Evolutionary conservation across 1,139 yeast genomes (phyloP), one percentile per base, ranked within the genome.

Genomic region (Debaryomyces coudertii): DNA sequence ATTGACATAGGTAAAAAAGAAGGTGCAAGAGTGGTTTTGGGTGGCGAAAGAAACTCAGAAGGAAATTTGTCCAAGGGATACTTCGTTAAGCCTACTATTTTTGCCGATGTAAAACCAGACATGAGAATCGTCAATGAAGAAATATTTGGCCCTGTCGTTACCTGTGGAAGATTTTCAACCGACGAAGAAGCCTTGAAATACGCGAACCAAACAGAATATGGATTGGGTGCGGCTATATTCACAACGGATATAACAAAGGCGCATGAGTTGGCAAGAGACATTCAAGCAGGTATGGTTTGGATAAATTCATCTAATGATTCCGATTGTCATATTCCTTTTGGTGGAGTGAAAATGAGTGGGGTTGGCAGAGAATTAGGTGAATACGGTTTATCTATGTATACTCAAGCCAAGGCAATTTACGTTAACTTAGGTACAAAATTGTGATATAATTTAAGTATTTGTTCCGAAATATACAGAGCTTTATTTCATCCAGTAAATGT

Each of bases 281-380:
- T 75, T 45, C 71, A 74, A 53, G 69, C 81, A 24, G 85, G 85
- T 45, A 79, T 77, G 74, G 80, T 80, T 30, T 80, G 82, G 77
- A 80, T 80, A 60, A 71, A 67, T 54, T 82, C 92, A 8, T 83
- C 92, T 45, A 89, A 90, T 62, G 93, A 87, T 63, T 83, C 88
- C 44, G 92, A 85, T 58, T 67, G 74, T 48, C 83, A 82, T 55
- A 76, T 87, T 53, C 97, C 97, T 50, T 90, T 90, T 62, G 96
- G 97, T 29, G 80, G 80, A 45, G 78, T 73, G 36, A 90, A 90
- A 73, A 76, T 82, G 83, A 80, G 89, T 58, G 97, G 97, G 55
- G 77, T 87, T 53, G 96, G 96, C 47, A 81, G 95, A 64, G 97
- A 90, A 69, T 76, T 90, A 56, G 96, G 96, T 48, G 86, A 85